Evolutionary conservation across 2,329 filamentous ascomycete genomes (phyloP).

Genomic region (Penicillium brasilianum): DNA sequence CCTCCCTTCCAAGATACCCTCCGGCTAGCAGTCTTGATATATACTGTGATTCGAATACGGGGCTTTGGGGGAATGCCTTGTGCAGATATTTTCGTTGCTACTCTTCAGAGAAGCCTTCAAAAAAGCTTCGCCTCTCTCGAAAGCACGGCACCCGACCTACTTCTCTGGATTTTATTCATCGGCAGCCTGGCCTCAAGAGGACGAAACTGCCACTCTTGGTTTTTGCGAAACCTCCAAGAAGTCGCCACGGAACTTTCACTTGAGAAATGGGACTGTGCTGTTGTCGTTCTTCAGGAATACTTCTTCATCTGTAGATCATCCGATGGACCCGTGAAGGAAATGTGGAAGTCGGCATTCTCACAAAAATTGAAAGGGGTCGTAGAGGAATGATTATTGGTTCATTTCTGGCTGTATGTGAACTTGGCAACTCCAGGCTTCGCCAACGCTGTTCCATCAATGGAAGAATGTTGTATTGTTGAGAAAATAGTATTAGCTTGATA

Average conservation of each 20-base stretch:
- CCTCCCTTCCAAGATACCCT: conserved; percentile 22
- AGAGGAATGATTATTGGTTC: neutral
- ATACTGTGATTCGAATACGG: conserved; percentile 21
- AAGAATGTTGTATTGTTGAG: too few relatives aligned
- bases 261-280: conserved; percentile 17
- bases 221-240: conserved; percentile 16
- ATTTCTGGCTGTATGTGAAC: neutral
- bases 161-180: conserved; percentile 25
- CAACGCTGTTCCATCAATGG: too few relatives aligned
- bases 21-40: conserved; percentile 18
- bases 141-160: conserved; percentile 15
- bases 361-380: neutral
- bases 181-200: conserved; percentile 26
- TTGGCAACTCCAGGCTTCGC: too few relatives aligned
- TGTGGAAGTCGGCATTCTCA: conserved; percentile 12
- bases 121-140: neutral
- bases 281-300: conserved; percentile 15
- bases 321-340: conserved; percentile 15
- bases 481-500: too few relatives aligned
- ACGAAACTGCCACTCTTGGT: conserved; percentile 20
- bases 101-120: conserved; percentile 14
- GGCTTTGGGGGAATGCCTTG: conserved; percentile 23
- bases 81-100: conserved; percentile 13
- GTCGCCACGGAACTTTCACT: conserved; percentile 11
- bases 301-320: conserved; percentile 18